Evolutionary conservation across 305 asterid species (phyloP).

Genomic region (Withania somnifera): DNA sequence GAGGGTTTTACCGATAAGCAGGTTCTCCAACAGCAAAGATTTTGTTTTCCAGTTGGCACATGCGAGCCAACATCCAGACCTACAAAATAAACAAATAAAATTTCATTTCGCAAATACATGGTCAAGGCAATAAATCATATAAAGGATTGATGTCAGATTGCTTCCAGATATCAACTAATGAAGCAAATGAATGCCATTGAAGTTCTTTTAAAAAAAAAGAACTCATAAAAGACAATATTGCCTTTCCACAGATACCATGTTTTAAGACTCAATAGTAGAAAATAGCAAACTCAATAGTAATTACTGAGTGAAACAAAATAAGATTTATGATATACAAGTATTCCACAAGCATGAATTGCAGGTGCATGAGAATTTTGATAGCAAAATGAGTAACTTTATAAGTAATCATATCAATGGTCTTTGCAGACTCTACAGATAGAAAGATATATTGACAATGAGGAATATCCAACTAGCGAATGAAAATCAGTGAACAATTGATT

Average conservation of each 20-base stretch:
- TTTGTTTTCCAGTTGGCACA: slow-evolving; percentile 93
- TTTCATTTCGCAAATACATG: not conserved
- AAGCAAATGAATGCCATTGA: not conserved
- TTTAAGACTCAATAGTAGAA: not conserved
- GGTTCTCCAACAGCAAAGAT: slow-evolving; percentile 91
- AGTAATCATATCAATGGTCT: not conserved
- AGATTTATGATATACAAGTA: not conserved
- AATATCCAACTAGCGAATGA: not conserved
- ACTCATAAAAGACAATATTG: not conserved
- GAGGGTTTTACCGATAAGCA: slow-evolving; percentile 52
- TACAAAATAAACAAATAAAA: slow-evolving; percentile 2
- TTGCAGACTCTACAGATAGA: not conserved
- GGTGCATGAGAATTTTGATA: not conserved
- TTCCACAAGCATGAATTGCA: not conserved
- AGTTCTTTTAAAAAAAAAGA: not conserved
- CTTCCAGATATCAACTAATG: not conserved
- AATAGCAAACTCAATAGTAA: not conserved
- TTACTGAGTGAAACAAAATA: not conserved
- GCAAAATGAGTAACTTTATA: not conserved
- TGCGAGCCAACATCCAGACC: slow-evolving; percentile 98
- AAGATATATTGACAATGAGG: not conserved
- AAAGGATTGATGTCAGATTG: not conserved
- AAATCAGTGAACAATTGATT: not conserved
- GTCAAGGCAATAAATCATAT: not conserved
- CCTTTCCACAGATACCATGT: not conserved